Evolutionary conservation across 2,329 filamentous ascomycete species (phyloP).

Genomic region (Volutella citrinella): DNA sequence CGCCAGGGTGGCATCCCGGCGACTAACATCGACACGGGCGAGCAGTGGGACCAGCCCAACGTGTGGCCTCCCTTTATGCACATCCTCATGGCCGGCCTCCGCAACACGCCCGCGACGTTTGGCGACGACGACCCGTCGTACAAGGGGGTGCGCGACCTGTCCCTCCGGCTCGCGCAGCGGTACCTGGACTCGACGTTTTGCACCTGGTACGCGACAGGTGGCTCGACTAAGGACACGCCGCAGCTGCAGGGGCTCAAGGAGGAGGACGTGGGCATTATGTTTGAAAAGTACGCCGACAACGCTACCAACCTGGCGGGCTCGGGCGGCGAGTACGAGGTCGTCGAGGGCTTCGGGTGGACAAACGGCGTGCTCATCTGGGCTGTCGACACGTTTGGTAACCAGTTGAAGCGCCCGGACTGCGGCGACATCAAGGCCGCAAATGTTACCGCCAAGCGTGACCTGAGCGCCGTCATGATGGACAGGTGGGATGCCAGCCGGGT

Average conservation of each 20-base stretch:
- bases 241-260: conserved; percentile 45
- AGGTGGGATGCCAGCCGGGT: conserved; percentile 44
- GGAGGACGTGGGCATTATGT: conserved; percentile 57
- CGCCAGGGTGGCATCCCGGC: conserved; percentile 58
- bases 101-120: conserved; percentile 57
- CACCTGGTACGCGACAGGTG: conserved; percentile 67
- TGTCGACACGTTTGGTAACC: conserved; percentile 58
- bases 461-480: conserved; percentile 45
- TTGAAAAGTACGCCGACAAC: conserved; percentile 66
- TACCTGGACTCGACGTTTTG: conserved; percentile 68
- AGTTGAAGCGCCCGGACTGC: conserved; percentile 54
- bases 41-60: conserved; percentile 70
- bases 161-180: conserved; percentile 58
- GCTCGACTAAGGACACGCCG: conserved; percentile 51
- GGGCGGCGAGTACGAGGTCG: conserved; percentile 67
- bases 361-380: conserved; percentile 68
- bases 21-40: conserved; percentile 57
- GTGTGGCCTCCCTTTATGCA: conserved; percentile 69
- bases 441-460: conserved; percentile 30
- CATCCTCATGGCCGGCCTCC: conserved; percentile 59
- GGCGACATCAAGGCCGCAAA: conserved; percentile 45
- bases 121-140: conserved; percentile 52
- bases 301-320: conserved; percentile 58
- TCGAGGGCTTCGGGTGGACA: conserved; percentile 69
- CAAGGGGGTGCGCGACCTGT: conserved; percentile 50